Evolutionary conservation across 106 monocot species (phyloP), one percentile per base, ranked within the genome.

Genomic region (Allium fistulosum): DNA sequence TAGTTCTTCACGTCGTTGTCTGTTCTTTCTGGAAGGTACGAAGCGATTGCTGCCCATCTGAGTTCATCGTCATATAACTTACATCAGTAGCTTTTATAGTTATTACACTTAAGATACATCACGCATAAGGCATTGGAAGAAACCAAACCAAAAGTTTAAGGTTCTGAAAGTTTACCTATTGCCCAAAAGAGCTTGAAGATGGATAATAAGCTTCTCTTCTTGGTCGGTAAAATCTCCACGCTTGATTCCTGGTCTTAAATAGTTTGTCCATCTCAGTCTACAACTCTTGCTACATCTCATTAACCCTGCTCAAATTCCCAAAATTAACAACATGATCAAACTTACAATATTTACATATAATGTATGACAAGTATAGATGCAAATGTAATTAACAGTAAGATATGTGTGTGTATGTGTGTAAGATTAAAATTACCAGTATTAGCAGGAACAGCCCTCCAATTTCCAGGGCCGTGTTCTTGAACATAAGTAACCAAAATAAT

Each of bases 381-480:
- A 37, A 37, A 37, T 37, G 2, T 37, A 37, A 37, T 37, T 37
- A 1, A 37, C 37, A 4, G 37, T 37, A 37, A 37, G 2, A 37
- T 37, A 37, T 37, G 37, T 37, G 5, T 37, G 37, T 28, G 28
- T 28, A 3, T 28, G 3, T 28, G 28, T 37, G 37, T 37, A 37
- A 37, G 5, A 37, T 37, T 5, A 37, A 37, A 37, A 37, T 62
- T 48, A 88, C 88, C 84, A 53, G 88, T 81, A 61, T 84, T 88
- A 51, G 81, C 76, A 18, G 88, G 88, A 52, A 88, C 78, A 45
- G 78, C 61, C 58, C 78, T 68, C 88, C 88, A 88, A 67, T 88
- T 84, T 10, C 88, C 81, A 37, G 88, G 79, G 14, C 88, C 88
- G 61, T 88, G 77, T 49, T 88, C 81, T 59, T 87, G 87, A 46